Evolutionary conservation across 2,329 filamentous ascomycete species (phyloP).

Genomic region (Cercospora janseana): DNA sequence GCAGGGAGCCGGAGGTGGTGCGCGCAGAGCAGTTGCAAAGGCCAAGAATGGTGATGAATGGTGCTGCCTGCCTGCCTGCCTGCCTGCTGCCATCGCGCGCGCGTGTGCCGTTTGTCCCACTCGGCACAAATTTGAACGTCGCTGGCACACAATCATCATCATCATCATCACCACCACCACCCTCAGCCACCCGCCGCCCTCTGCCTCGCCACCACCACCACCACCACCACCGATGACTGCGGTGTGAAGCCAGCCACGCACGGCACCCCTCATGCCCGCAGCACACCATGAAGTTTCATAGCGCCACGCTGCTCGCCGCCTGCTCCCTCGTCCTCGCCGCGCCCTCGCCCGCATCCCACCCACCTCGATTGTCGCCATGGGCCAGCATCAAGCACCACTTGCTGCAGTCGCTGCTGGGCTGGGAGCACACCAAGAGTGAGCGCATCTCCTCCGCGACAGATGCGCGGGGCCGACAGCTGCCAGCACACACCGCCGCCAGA

Average conservation of each 20-base stretch:
- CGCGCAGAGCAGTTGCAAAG: too few relatives aligned
- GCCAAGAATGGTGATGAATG: too few relatives aligned
- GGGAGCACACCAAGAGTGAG: conserved; percentile 7
- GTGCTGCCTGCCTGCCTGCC: too few relatives aligned
- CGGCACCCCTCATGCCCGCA: not conserved
- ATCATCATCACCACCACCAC: too few relatives aligned
- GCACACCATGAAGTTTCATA: conserved; percentile 17
- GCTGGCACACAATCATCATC: too few relatives aligned
- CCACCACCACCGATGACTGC: not conserved
- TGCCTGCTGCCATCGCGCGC: too few relatives aligned
- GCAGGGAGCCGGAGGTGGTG: too few relatives aligned
- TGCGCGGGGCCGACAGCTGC: conserved; percentile 14
- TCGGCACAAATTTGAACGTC: not conserved
- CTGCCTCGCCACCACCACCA: not conserved
- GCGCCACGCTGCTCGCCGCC: conserved; percentile 16
- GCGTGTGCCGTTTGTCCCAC: not conserved
- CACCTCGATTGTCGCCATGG: conserved; percentile 20
- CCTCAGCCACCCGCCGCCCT: not conserved
- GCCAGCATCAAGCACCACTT: conserved; percentile 16
- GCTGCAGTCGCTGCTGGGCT: conserved; percentile 20
- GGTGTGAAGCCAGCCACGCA: too few relatives aligned
- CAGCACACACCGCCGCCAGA: conserved; percentile 34
- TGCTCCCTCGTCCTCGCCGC: conserved; percentile 21
- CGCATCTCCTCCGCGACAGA: conserved; percentile 5
- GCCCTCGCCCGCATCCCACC: conserved; percentile 14